These are phyloP conservation scores for Xylaria sp. DNA, from an alignment of 2,329 filamentous ascomycete genomes.

Conservation along the genomic window DNA sequence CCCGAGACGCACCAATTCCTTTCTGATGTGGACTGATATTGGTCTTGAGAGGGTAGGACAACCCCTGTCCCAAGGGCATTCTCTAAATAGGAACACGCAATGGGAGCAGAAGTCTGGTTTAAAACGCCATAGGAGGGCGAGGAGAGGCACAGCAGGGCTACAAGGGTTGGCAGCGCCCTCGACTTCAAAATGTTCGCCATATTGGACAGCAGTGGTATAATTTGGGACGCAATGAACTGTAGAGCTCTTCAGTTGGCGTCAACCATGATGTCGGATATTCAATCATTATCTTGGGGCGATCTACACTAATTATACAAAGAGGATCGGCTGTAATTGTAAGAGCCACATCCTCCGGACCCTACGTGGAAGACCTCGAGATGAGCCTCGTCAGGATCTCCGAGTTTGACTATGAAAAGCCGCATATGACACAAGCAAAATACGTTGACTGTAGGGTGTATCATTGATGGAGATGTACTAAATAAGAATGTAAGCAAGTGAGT, in stretches of 20 bases:
- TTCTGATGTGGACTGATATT: slow-evolving; percentile 21
- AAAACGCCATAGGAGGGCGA: slow-evolving; percentile 9
- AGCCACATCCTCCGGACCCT: slow-evolving; percentile 9
- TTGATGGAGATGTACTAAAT: slow-evolving; percentile 15
- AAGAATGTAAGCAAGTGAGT: slow-evolving; percentile 18
- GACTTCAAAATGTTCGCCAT: slow-evolving; percentile 25
- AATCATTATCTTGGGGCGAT: slow-evolving; percentile 16
- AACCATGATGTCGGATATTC: not conserved
- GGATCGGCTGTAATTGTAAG: not conserved
- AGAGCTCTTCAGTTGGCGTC: not conserved
- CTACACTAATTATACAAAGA: slow-evolving; percentile 30
- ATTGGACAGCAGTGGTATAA: slow-evolving; percentile 3
- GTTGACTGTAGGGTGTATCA: slow-evolving; percentile 18
- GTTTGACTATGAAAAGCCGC: not conserved
- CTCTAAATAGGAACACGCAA: slow-evolving; percentile 32
- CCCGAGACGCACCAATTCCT: slow-evolving; percentile 26
- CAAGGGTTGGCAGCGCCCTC: slow-evolving; percentile 15
- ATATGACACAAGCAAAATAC: slow-evolving; percentile 7
- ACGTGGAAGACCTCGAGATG: not conserved
- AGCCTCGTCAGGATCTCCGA: slow-evolving; percentile 11
- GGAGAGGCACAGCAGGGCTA: slow-evolving; percentile 22
- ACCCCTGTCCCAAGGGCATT: slow-evolving; percentile 23
- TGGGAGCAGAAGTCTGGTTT: slow-evolving; percentile 18
- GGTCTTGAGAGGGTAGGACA: slow-evolving; percentile 25
- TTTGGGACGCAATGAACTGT: not conserved